phyloP scores from a whole-genome alignment of 192 early-diverging fungal genomes.

The Linnemannia exigua region DNA sequence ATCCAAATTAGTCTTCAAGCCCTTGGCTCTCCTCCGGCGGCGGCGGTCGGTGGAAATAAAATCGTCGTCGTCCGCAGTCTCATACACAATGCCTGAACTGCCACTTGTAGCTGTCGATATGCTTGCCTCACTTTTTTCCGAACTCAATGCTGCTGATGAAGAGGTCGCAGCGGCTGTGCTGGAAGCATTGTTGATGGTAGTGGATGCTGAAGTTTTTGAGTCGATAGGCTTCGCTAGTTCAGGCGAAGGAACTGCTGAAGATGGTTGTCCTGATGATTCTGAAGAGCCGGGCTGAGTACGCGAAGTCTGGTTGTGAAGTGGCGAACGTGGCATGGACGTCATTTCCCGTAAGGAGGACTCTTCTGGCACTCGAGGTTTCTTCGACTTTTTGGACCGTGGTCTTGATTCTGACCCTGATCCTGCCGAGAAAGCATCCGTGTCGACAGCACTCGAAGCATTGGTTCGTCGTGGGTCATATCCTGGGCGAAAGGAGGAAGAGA shows the following conservation, averaged over 20 bases:
- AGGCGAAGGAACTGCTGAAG: background rate
- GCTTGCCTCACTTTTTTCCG: background rate
- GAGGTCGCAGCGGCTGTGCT: background rate
- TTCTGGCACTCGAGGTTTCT: conserved; percentile 12
- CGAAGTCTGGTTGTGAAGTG: background rate
- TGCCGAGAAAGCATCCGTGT: conserved; percentile 45
- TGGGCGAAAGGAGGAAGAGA: conserved; percentile 9
- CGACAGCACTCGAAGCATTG: conserved; percentile 25
- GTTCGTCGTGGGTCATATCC: background rate
- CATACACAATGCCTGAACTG: conserved; percentile 12
- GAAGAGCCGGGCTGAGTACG: background rate
- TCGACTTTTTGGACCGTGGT: conserved; percentile 34
- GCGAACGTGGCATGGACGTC: background rate
- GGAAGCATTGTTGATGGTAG: background rate
- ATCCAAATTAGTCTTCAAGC: background rate
- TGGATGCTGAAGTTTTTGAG: background rate
- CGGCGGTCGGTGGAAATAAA: conserved; percentile 49
- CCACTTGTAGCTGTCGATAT: background rate
- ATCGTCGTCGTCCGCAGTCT: conserved; percentile 43
- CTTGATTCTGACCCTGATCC: conserved; percentile 52
- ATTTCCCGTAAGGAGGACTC: background rate
- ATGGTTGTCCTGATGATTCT: background rate
- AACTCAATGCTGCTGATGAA: background rate
- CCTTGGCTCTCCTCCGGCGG: conserved; percentile 36
- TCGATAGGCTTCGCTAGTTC: background rate